Percentiles rank a stretch among this genome's conserved stretches.
Evolutionary conservation across 23 red algal genomes (phyloP).

Genomic region (Agarophyton chilense): DNA sequence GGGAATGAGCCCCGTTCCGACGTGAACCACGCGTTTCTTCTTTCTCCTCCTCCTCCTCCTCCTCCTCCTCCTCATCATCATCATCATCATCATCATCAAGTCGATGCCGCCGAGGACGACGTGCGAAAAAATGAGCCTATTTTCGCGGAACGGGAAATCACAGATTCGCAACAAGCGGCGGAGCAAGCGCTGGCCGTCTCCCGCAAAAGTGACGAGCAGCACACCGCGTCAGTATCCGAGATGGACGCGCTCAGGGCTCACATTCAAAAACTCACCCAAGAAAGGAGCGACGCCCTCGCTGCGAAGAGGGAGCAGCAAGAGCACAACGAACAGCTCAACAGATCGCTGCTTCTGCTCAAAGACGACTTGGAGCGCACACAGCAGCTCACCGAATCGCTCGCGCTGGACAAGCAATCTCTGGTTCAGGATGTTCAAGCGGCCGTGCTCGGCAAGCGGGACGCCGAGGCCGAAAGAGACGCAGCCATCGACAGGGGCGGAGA

Average conservation of each 20-base stretch:
- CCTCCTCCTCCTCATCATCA: too few relatives aligned
- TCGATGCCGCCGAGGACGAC: background rate
- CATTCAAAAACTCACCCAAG: conserved; percentile 17
- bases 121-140: background rate
- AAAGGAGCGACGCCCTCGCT: background rate
- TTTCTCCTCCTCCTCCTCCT: too few relatives aligned
- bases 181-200: background rate
- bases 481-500: conserved; percentile 54
- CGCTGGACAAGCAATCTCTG: background rate
- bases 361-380: conserved; percentile 29
- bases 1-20: background rate
- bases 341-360: conserved; percentile 25
- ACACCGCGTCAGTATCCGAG: background rate
- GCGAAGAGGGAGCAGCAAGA: background rate
- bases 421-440: background rate
- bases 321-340: background rate
- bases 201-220: background rate
- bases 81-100: too few relatives aligned
- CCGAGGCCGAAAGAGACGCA: conserved; percentile 49
- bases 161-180: background rate
- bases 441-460: background rate
- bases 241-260: conserved; percentile 4
- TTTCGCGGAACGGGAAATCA: background rate
- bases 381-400: background rate
- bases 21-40: background rate